Percentiles rank a stretch among this genome's conserved stretches.
Conservation (phyloP, 2,329 filamentous ascomycete species). For the Meredithiella fracta region DNA sequence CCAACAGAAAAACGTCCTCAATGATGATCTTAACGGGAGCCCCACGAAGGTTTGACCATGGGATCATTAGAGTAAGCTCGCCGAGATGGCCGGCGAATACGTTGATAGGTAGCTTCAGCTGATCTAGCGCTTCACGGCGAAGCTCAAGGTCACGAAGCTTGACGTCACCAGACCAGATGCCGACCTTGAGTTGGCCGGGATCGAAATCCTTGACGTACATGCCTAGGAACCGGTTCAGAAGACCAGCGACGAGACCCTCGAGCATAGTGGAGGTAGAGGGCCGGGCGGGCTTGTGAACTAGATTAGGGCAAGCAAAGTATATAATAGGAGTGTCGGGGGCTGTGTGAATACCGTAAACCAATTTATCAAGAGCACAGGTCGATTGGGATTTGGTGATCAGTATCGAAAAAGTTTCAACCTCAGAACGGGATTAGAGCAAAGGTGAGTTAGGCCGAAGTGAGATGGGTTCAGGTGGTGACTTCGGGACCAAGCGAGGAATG, state of each 20-base stretch:
- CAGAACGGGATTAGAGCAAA: no score
- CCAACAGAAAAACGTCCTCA: constrained; percentile 89
- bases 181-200: constrained; percentile 90
- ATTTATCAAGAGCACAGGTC: no score
- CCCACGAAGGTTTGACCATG: constrained; percentile 90
- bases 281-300: neutral
- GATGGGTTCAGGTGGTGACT: neutral
- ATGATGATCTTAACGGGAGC: constrained; percentile 91
- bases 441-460: neutral
- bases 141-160: constrained; percentile 87
- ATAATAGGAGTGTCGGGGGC: no score
- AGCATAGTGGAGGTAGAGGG: constrained; percentile 46
- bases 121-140: constrained; percentile 85
- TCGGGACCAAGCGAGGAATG: neutral
- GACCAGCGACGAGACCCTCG: constrained; percentile 86
- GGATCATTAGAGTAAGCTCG: constrained; percentile 79
- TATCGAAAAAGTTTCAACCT: no score
- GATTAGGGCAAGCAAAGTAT: no score
- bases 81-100: constrained; percentile 91
- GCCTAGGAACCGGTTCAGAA: constrained; percentile 97
- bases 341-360: no score
- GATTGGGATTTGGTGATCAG: no score
- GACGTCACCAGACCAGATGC: constrained; percentile 97
- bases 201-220: constrained; percentile 99
- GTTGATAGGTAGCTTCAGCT: constrained; percentile 90